These are phyloP conservation scores for Gnaphalium uliginosum DNA, from an alignment of 129 eudicot species.

Conservation along the genomic window DNA sequence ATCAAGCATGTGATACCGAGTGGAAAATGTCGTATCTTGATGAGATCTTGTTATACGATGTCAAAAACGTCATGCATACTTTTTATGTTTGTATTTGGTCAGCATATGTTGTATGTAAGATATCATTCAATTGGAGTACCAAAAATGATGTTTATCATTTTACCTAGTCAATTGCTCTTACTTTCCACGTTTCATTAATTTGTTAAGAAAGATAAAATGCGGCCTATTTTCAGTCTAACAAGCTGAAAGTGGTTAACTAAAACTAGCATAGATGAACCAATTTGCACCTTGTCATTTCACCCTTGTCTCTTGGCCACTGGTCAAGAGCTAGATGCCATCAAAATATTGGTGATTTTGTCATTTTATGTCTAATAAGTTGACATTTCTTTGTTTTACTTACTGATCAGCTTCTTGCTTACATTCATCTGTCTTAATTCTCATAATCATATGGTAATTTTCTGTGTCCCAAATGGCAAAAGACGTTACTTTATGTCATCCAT, in stretches of 20 bases:
- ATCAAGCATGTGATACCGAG: neutral
- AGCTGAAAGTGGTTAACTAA: neutral
- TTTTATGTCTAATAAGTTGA: no score
- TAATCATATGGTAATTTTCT: no score
- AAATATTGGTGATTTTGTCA: neutral
- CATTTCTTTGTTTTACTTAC: no score
- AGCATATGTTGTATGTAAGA: neutral
- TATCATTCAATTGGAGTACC: neutral
- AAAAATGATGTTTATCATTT: neutral
- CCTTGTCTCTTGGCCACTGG: neutral
- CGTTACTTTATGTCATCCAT: no score
- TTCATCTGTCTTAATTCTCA: no score
- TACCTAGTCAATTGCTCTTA: slow-evolving; percentile 1
- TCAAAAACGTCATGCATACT: neutral
- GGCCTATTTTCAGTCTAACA: neutral
- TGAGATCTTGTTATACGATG: neutral
- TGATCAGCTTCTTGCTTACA: no score
- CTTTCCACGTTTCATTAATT: neutral
- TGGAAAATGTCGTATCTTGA: neutral
- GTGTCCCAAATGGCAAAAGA: no score
- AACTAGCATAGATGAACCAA: neutral
- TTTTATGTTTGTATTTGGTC: neutral
- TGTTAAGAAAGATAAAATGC: neutral
- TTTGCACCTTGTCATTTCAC: neutral
- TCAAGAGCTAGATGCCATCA: slow-evolving; percentile 1